Percentiles rank a stretch among this genome's conserved stretches.
phyloP scores from a whole-genome alignment of 2,329 filamentous ascomycete species.

The Curvularia verruculosa region DNA sequence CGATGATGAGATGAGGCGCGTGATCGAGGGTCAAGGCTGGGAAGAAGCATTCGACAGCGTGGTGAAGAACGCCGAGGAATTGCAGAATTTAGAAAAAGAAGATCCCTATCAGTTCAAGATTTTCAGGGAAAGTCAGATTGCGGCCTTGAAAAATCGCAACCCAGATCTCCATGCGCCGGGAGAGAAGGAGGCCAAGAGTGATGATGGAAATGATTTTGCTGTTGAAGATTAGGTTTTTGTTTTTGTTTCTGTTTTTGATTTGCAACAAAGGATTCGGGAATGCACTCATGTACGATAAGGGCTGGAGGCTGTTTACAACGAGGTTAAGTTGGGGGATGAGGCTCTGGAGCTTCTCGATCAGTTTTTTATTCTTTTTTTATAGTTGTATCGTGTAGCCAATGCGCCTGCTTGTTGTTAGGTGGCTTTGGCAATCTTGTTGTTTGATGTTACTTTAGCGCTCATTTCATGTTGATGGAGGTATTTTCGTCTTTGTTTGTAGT shows the following conservation, averaged over 20 bases:
- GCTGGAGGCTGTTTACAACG: neutral
- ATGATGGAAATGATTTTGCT: conserved; percentile 11
- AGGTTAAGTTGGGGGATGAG: neutral
- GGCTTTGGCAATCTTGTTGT: neutral
- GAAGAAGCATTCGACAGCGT: conserved; percentile 67
- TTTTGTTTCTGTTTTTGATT: too few relatives aligned
- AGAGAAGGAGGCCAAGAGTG: conserved; percentile 6
- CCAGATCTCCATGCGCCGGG: conserved; percentile 27
- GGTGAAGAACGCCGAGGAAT: conserved; percentile 69
- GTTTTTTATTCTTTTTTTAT: neutral
- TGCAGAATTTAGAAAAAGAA: conserved; percentile 63
- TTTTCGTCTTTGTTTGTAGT: neutral
- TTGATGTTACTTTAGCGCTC: neutral
- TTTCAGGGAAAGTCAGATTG: conserved; percentile 47
- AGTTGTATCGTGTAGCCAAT: neutral
- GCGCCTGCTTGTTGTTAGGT: neutral
- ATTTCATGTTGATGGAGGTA: neutral
- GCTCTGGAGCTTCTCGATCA: neutral
- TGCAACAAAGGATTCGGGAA: neutral
- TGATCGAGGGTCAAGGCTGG: conserved; percentile 64
- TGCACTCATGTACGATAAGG: neutral
- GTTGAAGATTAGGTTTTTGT: conserved; percentile 6
- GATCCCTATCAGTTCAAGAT: conserved; percentile 40
- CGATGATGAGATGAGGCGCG: conserved; percentile 61
- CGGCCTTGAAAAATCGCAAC: conserved; percentile 46